phyloP scores from a whole-genome alignment of 2,329 filamentous ascomycete species.

The Verticillium albo-atrum region DNA sequence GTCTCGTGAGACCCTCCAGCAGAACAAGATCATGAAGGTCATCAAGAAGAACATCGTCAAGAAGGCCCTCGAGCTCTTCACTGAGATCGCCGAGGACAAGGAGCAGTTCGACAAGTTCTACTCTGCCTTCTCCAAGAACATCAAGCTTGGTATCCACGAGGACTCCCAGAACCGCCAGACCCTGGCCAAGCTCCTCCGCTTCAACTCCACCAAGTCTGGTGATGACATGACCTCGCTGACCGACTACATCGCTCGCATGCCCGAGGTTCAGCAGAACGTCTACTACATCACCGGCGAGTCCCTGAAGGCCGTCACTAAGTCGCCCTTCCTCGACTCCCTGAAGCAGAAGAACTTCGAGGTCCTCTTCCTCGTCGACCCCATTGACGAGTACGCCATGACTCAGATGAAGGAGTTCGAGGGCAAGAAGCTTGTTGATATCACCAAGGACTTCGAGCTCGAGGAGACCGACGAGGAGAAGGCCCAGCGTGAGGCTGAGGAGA shows the following conservation, averaged over 20 bases:
- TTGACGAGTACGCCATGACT: slow-evolving; percentile 99
- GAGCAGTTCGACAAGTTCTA: slow-evolving; percentile 99
- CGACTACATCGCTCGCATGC: slow-evolving; percentile 99
- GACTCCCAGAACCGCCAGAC: slow-evolving; percentile 91
- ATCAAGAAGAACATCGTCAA: slow-evolving; percentile 99
- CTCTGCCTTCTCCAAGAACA: slow-evolving; percentile 98
- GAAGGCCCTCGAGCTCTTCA: slow-evolving; percentile 99
- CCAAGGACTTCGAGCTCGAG: slow-evolving; percentile 99
- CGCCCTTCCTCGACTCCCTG: slow-evolving; percentile 96
- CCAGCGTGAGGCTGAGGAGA: slow-evolving; percentile 91
- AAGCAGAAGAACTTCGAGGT: slow-evolving; percentile 99
- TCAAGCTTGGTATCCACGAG: slow-evolving; percentile 99
- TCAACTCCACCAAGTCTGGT: slow-evolving; percentile 98
- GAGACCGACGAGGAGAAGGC: slow-evolving; percentile 99
- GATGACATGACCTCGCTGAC: slow-evolving; percentile 91
- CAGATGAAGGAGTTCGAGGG: slow-evolving; percentile 99
- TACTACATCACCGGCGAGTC: slow-evolving; percentile 99
- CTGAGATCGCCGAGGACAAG: slow-evolving; percentile 98
- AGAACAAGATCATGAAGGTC: slow-evolving; percentile 99
- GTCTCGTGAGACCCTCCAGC: slow-evolving; percentile 99
- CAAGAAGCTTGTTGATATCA: slow-evolving; percentile 99
- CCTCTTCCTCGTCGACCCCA: slow-evolving; percentile 98
- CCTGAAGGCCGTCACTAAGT: slow-evolving; percentile 95
- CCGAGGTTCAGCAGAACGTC: slow-evolving; percentile 99
- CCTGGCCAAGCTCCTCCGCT: slow-evolving; percentile 97